Evolutionary conservation across 768 basidiomycete species (phyloP).

Genomic region (Leccinum arenicola): DNA sequence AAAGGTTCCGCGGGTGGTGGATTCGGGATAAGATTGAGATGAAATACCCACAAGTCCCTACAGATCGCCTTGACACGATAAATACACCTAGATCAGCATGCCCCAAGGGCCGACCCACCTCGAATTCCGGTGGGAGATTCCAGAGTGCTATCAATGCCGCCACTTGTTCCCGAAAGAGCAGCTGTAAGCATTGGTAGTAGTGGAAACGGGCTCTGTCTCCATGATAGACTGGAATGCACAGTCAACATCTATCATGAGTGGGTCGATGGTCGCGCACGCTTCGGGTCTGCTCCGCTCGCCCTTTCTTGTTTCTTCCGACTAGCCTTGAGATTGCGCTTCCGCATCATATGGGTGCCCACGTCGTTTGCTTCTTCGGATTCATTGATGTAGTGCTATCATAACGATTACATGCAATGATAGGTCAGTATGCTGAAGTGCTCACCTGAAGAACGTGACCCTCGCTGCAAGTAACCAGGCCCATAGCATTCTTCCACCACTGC

Average conservation of each 20-base stretch:
- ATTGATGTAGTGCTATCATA: slow-evolving; percentile 70
- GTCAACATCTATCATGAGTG: neutral
- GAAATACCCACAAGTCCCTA: slow-evolving; percentile 76
- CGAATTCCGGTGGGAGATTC: slow-evolving; percentile 77
- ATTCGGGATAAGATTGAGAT: slow-evolving; percentile 59
- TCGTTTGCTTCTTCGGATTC: slow-evolving; percentile 74
- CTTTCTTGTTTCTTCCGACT: slow-evolving; percentile 49
- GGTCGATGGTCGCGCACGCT: slow-evolving; percentile 41
- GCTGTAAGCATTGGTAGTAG: slow-evolving; percentile 82
- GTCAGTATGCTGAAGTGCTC: slow-evolving; percentile 15
- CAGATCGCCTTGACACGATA: slow-evolving; percentile 54
- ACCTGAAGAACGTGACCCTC: slow-evolving; percentile 93
- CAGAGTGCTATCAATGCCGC: slow-evolving; percentile 56
- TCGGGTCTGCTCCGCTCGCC: slow-evolving; percentile 54
- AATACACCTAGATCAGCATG: slow-evolving; percentile 3
- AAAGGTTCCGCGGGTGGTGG: slow-evolving; percentile 64
- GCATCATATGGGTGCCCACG: slow-evolving; percentile 57
- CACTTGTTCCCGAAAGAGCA: slow-evolving; percentile 77
- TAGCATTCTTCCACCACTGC: slow-evolving; percentile 85
- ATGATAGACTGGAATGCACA: slow-evolving; percentile 66
- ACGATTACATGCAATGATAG: neutral
- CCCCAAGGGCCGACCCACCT: slow-evolving; percentile 45
- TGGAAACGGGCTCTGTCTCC: slow-evolving; percentile 75
- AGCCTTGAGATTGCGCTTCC: slow-evolving; percentile 64
- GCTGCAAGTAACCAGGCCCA: slow-evolving; percentile 80